Evolutionary conservation across 345 rosid species (phyloP).

Genomic region (Sisymbrium irio): DNA sequence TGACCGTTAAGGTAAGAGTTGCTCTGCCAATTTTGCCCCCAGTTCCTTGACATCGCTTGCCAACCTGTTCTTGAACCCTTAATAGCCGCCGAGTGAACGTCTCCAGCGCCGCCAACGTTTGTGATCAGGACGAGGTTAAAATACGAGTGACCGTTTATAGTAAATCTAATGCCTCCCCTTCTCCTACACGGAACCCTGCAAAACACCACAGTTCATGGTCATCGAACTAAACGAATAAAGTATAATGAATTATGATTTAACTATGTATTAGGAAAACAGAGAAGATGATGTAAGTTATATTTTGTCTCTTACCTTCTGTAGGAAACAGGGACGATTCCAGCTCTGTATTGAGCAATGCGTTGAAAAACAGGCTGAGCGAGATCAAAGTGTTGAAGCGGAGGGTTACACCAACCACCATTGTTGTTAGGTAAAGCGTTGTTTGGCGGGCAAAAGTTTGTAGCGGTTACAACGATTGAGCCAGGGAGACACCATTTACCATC

Average conservation of each 20-base stretch:
- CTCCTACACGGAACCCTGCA: constrained; percentile 54
- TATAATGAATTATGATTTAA: background rate
- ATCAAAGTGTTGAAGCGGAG: constrained; percentile 61
- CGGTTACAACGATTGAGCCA: constrained; percentile 49
- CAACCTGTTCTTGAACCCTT: constrained; percentile 57
- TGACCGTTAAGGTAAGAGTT: constrained; percentile 51
- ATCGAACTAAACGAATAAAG: background rate
- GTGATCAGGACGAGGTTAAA: constrained; percentile 57
- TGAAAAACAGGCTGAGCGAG: constrained; percentile 62
- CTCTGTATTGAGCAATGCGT: constrained; percentile 52
- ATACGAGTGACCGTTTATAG: constrained; percentile 54
- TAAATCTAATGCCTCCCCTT: constrained; percentile 57
- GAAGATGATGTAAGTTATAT: background rate
- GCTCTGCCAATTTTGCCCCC: constrained; percentile 69
- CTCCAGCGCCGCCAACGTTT: constrained; percentile 63
- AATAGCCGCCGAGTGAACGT: constrained; percentile 44
- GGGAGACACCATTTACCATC: constrained; percentile 61
- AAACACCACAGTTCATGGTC: background rate
- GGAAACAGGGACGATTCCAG: constrained; percentile 58
- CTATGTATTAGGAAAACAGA: background rate
- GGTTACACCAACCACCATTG: constrained; percentile 71
- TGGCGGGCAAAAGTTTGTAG: constrained; percentile 68
- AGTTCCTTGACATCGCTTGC: constrained; percentile 56
- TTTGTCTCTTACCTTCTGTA: constrained; percentile 42
- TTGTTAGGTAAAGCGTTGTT: constrained; percentile 51